Percentiles rank a stretch among this genome's conserved stretches.
Evolutionary conservation across 1,284 basidiomycete species (phyloP).

Genomic region (Schizophyllum amplum): DNA sequence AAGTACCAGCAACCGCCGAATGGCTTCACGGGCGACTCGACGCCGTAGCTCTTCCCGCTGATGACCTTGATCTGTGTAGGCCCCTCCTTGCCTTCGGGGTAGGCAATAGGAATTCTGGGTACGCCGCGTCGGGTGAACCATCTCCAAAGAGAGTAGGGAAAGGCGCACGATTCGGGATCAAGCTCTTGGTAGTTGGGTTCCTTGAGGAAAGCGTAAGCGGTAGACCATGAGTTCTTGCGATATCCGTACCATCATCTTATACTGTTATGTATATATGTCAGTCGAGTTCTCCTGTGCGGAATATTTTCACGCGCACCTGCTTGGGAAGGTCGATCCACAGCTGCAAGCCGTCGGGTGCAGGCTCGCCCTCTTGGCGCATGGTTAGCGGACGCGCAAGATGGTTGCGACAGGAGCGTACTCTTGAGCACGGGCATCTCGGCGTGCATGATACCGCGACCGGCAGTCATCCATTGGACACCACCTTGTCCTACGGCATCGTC

Average conservation of each 20-base stretch:
- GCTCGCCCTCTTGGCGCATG: slow-evolving; percentile 31
- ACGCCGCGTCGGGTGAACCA: slow-evolving; percentile 19
- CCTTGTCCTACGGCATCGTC: too few relatives aligned
- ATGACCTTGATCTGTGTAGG: slow-evolving; percentile 77
- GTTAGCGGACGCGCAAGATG: neutral
- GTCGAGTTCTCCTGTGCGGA: too few relatives aligned
- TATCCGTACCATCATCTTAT: slow-evolving; percentile 69
- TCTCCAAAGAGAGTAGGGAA: slow-evolving; percentile 3
- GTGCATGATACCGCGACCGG: slow-evolving; percentile 63
- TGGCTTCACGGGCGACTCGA: slow-evolving; percentile 81
- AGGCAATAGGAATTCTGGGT: slow-evolving; percentile 56
- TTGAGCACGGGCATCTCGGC: slow-evolving; percentile 80
- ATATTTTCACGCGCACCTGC: too few relatives aligned
- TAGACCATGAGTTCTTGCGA: neutral
- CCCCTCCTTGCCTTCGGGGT: slow-evolving; percentile 67
- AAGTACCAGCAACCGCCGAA: slow-evolving; percentile 93
- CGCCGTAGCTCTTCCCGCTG: slow-evolving; percentile 81
- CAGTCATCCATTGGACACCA: slow-evolving; percentile 95
- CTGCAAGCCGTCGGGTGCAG: slow-evolving; percentile 77
- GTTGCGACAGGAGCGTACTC: neutral
- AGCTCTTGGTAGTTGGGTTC: slow-evolving; percentile 77
- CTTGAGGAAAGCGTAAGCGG: slow-evolving; percentile 19
- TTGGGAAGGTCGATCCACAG: slow-evolving; percentile 93
- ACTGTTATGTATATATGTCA: too few relatives aligned
- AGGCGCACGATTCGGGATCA: slow-evolving; percentile 29